Evolutionary conservation across 169 alveolate species (phyloP).

Genomic region (Plasmodium knowlesi): DNA sequence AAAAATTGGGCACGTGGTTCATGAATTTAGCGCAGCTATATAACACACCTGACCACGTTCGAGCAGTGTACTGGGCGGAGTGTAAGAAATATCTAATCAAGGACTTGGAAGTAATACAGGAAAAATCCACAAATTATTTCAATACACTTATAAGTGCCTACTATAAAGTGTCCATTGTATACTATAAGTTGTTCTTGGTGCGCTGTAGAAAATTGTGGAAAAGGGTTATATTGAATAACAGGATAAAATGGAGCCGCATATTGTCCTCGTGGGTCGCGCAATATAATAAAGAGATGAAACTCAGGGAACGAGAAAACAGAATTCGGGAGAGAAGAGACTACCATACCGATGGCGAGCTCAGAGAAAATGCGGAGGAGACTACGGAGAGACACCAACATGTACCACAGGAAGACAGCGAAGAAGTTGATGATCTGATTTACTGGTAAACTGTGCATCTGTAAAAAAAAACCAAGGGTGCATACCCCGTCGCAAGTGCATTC

Average conservation of each 20-base stretch:
- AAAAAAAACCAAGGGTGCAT: not conserved
- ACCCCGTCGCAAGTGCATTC: not conserved
- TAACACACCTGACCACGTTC: not conserved
- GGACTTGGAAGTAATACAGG: not conserved
- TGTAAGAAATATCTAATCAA: not conserved
- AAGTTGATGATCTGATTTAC: not conserved
- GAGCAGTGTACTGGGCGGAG: not conserved
- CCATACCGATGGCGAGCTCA: too few species aligned
- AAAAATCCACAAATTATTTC: not conserved
- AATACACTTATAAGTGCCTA: not conserved
- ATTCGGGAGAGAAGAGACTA: too few species aligned
- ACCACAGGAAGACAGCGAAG: not conserved
- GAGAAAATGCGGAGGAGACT: too few species aligned
- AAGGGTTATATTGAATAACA: not conserved
- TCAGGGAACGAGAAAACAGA: too few species aligned
- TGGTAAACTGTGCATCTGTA: not conserved
- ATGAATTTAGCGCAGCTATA: not conserved
- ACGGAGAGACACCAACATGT: too few species aligned
- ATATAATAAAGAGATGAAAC: too few species aligned
- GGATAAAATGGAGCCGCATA: not conserved
- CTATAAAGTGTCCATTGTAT: not conserved
- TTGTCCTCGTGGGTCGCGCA: not conserved
- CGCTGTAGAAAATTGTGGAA: not conserved
- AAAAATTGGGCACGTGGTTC: not conserved
- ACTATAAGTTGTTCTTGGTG: not conserved